These are phyloP conservation scores for Colletotrichum paranaense DNA, from an alignment of 2,329 filamentous ascomycete species.

Conservation along the genomic window DNA sequence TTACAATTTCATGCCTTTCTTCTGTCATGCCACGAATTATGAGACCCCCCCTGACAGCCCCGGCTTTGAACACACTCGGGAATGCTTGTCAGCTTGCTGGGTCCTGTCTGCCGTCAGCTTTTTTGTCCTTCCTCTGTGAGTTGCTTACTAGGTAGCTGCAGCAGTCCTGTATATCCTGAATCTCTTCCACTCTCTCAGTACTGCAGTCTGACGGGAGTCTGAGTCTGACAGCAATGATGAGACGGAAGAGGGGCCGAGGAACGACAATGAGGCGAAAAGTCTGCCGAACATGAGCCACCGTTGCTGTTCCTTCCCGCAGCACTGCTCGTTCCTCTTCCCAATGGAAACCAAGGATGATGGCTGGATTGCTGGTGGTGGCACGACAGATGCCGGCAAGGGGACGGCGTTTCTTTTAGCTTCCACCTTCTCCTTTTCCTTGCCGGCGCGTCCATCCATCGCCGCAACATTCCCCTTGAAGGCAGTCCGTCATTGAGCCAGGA, in stretches of 20 bases:
- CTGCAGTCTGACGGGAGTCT: not conserved
- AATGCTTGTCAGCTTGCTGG: conserved; percentile 18
- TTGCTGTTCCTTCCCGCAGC: conserved; percentile 3
- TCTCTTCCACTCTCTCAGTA: not conserved
- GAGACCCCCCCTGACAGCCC: not conserved
- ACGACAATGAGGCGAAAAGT: conserved; percentile 4
- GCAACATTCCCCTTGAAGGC: not conserved
- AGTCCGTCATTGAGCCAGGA: not conserved
- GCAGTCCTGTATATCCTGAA: not conserved
- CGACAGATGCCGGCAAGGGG: conserved; percentile 21
- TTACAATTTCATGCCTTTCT: conserved; percentile 9
- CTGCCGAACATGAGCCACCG: conserved; percentile 2
- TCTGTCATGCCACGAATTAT: not conserved
- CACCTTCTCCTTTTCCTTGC: conserved; percentile 28
- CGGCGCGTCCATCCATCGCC: not conserved
- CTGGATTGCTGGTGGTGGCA: conserved; percentile 23
- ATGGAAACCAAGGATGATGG: conserved; percentile 27
- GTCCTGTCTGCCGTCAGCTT: conserved; percentile 26
- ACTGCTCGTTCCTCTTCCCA: conserved; percentile 2
- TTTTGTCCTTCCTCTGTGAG: not conserved
- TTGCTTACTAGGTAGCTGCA: conserved; percentile 19
- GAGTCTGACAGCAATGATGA: conserved; percentile 5
- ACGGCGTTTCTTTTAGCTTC: conserved; percentile 30
- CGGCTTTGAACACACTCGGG: not conserved
- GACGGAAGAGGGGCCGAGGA: not conserved